Evolutionary conservation across 2,329 filamentous ascomycete genomes (phyloP), one percentile per base, ranked within the genome.

Genomic region (Aspergillus jensenii): DNA sequence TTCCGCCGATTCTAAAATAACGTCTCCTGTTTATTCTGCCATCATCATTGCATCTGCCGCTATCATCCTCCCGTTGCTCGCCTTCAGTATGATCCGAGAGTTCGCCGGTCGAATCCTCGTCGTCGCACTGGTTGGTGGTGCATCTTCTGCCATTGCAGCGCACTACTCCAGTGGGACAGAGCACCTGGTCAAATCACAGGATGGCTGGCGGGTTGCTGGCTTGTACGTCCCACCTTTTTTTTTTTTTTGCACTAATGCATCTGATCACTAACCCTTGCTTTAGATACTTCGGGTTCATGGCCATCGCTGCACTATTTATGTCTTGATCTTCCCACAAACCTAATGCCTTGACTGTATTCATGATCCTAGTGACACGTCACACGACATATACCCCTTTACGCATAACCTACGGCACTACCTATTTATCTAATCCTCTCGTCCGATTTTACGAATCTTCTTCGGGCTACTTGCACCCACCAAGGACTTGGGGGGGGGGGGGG

Each of bases 21-120:
- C 56, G 19, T 25, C 56, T 3, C 65, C 73, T 5, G 67, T 73
- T 45, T 74, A 75, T 47, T 67, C 71, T 43, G 71, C 75, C 4
- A 79, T 82, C 7, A 66, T 79, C 19, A 79, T 81, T 1, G 71
- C 82, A 9, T 81, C 81, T 0, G 74, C 78, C 0, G 79, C 81
- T 0, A 75, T 88, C 2, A 71, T 88, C 6, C 72, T 85, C 0
- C 86, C 87, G 0, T 76, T 87, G 1, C 65, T 88, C 8, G 79
- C 83, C 0, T 89, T 88, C 65, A 71, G 79, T 5, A 76, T 86
- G 21, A 82, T 88, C 19, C 78, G 81, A 0, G 79, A 81, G 6
- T 85, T 87, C 59, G 67, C 81, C 0, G 83, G 81, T 2, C 79
- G 85, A n/a, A 78, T 88, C 62, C 80, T 81, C 0, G 79, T 88